A percentile compares a stretch with the other conserved stretches of the same genome.
Evolutionary conservation across 768 basidiomycete genomes (phyloP).

Genomic region (Imleria badia): DNA sequence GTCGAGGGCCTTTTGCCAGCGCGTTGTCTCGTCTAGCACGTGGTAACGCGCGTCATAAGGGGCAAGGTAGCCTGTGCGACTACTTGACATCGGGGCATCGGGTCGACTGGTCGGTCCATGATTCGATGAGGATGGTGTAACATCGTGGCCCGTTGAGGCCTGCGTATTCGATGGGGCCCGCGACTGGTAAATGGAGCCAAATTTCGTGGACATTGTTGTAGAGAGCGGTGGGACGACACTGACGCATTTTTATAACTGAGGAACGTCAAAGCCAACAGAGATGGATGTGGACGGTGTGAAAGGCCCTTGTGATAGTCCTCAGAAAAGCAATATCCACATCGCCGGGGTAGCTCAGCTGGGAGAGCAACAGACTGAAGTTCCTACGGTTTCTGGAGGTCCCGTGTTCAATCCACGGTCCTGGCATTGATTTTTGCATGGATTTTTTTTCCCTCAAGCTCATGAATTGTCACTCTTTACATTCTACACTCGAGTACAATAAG

Average conservation of each 20-base stretch:
- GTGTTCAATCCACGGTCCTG: conserved; percentile 58
- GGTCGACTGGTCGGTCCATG: neutral
- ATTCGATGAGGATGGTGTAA: neutral
- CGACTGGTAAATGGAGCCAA: neutral
- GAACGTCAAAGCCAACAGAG: conserved; percentile 2
- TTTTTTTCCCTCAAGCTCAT: neutral
- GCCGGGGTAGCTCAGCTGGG: conserved; percentile 74
- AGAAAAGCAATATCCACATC: neutral
- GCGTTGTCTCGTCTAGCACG: neutral
- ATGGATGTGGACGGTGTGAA: too few species aligned
- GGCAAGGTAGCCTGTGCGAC: neutral
- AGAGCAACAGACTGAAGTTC: conserved; percentile 69
- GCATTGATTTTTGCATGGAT: conserved; percentile 29
- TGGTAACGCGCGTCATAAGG: conserved; percentile 11
- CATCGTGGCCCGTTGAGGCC: neutral
- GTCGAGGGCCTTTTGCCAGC: conserved; percentile 18
- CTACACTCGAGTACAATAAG: neutral
- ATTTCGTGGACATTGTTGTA: neutral
- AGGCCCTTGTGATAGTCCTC: neutral
- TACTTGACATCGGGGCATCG: neutral
- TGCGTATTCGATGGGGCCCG: neutral
- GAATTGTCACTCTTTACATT: neutral
- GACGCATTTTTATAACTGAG: conserved; percentile 2
- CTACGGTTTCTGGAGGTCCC: conserved; percentile 39
- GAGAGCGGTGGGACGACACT: neutral